These are phyloP conservation scores for Boletus reticuloceps DNA, from an alignment of 768 basidiomycete species.

Conservation along the genomic window DNA sequence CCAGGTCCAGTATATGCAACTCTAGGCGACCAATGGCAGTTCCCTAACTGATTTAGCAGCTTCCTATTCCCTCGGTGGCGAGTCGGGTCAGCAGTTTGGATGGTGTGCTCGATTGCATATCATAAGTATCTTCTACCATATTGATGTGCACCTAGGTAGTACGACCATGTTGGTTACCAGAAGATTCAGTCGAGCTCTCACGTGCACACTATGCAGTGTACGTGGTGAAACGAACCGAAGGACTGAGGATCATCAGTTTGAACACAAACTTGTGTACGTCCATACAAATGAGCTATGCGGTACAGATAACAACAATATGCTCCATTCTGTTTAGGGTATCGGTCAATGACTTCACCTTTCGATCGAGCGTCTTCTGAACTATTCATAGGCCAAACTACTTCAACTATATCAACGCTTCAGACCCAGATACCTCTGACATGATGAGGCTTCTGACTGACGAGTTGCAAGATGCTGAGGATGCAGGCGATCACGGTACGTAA, in stretches of 20 bases:
- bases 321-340: constrained; percentile 30
- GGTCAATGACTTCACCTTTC: constrained; percentile 17
- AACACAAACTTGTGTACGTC: constrained; percentile 77
- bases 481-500: constrained; percentile 62
- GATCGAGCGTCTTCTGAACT: not conserved
- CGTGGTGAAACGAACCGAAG: constrained; percentile 65
- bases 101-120: constrained; percentile 43
- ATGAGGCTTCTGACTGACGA: constrained; percentile 76
- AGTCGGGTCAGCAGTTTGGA: constrained; percentile 58
- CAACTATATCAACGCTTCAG: constrained; percentile 73
- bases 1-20: constrained; percentile 73
- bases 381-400: constrained; percentile 60
- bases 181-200: constrained; percentile 53
- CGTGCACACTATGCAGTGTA: constrained; percentile 71
- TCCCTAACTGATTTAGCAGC: constrained; percentile 60
- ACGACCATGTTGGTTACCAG: constrained; percentile 77
- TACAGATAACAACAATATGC: not conserved
- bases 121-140: not conserved
- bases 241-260: constrained; percentile 67
- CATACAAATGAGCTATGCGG: not conserved
- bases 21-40: constrained; percentile 75
- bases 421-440: constrained; percentile 72
- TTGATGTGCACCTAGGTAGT: constrained; percentile 50
- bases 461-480: constrained; percentile 74
- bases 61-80: constrained; percentile 53